These are phyloP conservation scores for Antarctomyces pellizariae DNA, from an alignment of 495 filamentous ascomycete genomes.

Conservation along the genomic window DNA sequence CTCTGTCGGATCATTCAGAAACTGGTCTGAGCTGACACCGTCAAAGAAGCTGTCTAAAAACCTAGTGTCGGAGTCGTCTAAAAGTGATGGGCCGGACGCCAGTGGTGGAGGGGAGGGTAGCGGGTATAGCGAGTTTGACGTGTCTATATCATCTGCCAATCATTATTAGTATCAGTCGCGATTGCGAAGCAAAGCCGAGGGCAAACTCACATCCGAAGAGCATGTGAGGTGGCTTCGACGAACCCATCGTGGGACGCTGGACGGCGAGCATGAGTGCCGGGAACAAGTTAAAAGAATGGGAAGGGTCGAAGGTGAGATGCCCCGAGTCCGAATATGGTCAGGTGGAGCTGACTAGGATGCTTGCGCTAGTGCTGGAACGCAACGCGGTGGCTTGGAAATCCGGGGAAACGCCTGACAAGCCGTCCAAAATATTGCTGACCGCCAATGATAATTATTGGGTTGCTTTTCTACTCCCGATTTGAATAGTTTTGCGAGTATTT, in stretches of 20 bases:
- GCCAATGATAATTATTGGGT: no score
- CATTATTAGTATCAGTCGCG: no score
- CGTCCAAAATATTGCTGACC: no score
- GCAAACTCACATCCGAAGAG: slow-evolving; percentile 38
- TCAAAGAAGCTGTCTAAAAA: slow-evolving; percentile 40
- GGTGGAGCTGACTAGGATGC: no score
- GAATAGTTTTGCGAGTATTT: no score
- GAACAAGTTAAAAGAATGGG: no score
- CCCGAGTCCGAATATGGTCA: no score
- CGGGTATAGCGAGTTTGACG: slow-evolving; percentile 21
- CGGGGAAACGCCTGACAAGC: no score
- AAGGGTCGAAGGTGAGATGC: no score
- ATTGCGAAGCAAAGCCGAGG: slow-evolving; percentile 1
- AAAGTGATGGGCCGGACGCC: slow-evolving; percentile 32
- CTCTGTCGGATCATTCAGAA: slow-evolving; percentile 25
- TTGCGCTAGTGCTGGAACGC: no score
- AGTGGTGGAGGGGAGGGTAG: slow-evolving; percentile 31
- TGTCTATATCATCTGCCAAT: slow-evolving; percentile 11
- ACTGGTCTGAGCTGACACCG: slow-evolving; percentile 29
- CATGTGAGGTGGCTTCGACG: slow-evolving; percentile 17
- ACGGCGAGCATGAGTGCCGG: slow-evolving; percentile 22
- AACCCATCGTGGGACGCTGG: slow-evolving; percentile 24
- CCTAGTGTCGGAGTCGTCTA: slow-evolving; percentile 35
- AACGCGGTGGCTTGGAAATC: no score
- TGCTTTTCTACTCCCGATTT: no score